Evolutionary conservation across 78 protist genomes (phyloP).

Genomic region (Planoprotostelium fungivorum): DNA sequence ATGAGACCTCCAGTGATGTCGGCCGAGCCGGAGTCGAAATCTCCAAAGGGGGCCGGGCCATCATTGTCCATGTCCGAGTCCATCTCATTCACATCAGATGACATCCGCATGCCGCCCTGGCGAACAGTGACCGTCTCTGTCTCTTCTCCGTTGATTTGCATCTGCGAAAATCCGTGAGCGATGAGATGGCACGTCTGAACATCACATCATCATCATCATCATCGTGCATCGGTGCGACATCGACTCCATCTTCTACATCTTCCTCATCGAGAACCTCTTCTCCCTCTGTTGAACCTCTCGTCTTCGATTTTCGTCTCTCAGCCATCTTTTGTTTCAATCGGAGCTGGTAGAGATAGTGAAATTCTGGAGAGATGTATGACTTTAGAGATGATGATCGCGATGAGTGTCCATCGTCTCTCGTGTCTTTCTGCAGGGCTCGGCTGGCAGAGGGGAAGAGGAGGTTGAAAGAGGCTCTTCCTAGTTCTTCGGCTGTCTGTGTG

Average conservation of each 20-base stretch:
- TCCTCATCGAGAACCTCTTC: not conserved
- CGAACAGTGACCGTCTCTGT: no score
- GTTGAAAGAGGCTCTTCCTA: not conserved
- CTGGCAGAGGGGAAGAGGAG: not conserved
- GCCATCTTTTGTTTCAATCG: not conserved
- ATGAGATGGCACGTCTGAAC: no score
- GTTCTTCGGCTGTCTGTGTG: not conserved
- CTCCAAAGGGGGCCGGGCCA: not conserved
- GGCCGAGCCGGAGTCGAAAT: not conserved
- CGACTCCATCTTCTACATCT: no score
- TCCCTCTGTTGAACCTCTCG: not conserved
- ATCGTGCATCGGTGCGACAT: no score
- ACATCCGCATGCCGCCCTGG: no score
- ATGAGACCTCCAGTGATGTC: not conserved
- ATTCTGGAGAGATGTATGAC: not conserved
- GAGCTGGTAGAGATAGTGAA: not conserved
- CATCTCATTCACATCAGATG: no score
- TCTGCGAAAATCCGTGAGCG: no score
- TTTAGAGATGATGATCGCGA: not conserved
- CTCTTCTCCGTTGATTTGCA: no score
- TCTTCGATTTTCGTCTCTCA: not conserved
- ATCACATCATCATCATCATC: no score
- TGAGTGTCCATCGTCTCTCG: not conserved
- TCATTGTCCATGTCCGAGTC: not conserved
- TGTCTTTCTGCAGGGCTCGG: not conserved